A percentile compares a stretch with the other conserved stretches of the same genome.
Evolutionary conservation across 306 rosid genomes (phyloP).

Genomic region (Fragaria iinumae): DNA sequence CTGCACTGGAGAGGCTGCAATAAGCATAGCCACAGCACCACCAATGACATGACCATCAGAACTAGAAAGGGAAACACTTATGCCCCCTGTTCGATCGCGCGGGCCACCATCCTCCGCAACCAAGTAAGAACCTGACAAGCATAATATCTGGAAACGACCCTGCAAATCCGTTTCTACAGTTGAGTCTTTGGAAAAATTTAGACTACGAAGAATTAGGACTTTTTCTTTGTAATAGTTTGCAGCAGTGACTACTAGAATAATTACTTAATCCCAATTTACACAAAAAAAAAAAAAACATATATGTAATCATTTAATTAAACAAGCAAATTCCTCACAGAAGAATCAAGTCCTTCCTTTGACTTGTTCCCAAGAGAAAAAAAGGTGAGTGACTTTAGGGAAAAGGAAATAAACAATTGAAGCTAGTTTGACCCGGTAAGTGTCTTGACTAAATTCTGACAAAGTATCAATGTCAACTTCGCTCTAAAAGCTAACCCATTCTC

Average conservation of each 20-base stretch:
- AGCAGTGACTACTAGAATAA: not conserved
- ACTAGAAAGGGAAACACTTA: constrained; percentile 81
- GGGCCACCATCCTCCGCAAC: constrained; percentile 95
- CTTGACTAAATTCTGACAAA: not conserved
- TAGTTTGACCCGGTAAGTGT: constrained; percentile 1
- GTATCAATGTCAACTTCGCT: not conserved
- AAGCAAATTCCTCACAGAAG: too few relatives aligned
- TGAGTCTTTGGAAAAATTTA: not conserved
- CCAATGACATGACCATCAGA: constrained; percentile 87
- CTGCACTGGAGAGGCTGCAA: constrained; percentile 87
- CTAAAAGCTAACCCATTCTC: not conserved
- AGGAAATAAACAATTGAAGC: not conserved
- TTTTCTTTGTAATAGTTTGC: not conserved
- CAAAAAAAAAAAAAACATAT: too few relatives aligned
- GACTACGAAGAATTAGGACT: not conserved
- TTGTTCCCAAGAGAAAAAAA: too few relatives aligned
- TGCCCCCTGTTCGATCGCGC: constrained; percentile 74
- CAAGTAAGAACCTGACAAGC: constrained; percentile 93
- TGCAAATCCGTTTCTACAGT: constrained; percentile 28
- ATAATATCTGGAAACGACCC: constrained; percentile 91
- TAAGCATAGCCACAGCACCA: constrained; percentile 75
- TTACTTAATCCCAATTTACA: not conserved
- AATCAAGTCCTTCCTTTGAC: too few relatives aligned
- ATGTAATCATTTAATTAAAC: too few relatives aligned
- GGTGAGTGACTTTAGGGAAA: too few relatives aligned